Evolutionary conservation across 352 stramenopile genomes (phyloP).

Genomic region (Thraustotheca clavata): DNA sequence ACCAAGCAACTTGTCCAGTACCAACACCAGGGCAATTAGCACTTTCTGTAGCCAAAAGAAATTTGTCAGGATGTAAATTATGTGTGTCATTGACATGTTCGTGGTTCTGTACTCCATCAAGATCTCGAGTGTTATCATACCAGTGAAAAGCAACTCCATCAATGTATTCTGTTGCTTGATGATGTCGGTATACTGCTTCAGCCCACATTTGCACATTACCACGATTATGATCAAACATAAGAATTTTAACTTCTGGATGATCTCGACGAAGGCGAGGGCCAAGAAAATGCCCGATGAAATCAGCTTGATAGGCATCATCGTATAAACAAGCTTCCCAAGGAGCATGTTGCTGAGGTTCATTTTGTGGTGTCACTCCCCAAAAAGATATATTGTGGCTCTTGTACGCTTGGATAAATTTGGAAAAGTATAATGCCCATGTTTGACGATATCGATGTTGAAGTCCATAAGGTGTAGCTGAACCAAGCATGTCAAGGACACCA

Average conservation of each 20-base stretch:
- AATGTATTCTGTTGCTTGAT: constrained; percentile 27
- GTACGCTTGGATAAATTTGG: constrained; percentile 45
- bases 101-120: constrained; percentile 67
- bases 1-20: constrained; percentile 51
- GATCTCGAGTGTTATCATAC: constrained; percentile 39
- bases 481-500: constrained; percentile 28
- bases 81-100: constrained; percentile 69
- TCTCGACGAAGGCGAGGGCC: constrained; percentile 31
- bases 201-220: constrained; percentile 29
- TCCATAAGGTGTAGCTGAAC: constrained; percentile 19
- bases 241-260: constrained; percentile 37
- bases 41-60: constrained; percentile 57
- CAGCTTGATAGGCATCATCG: constrained; percentile 17
- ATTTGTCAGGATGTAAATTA: constrained; percentile 43
- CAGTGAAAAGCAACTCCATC: constrained; percentile 55
- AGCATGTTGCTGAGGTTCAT: constrained; percentile 35
- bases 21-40: constrained; percentile 38
- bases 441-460: constrained; percentile 26
- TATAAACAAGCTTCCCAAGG: constrained; percentile 26
- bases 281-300: constrained; percentile 34
- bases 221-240: constrained; percentile 55
- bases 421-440: constrained; percentile 36
- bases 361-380: constrained; percentile 46
- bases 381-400: constrained; percentile 28
- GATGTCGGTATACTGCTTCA: constrained; percentile 16